Percentiles rank a stretch among this genome's conserved stretches.
Evolutionary conservation across 177 flowering plant species (phyloP).

Genomic region (Tripterygium wilfordii): DNA sequence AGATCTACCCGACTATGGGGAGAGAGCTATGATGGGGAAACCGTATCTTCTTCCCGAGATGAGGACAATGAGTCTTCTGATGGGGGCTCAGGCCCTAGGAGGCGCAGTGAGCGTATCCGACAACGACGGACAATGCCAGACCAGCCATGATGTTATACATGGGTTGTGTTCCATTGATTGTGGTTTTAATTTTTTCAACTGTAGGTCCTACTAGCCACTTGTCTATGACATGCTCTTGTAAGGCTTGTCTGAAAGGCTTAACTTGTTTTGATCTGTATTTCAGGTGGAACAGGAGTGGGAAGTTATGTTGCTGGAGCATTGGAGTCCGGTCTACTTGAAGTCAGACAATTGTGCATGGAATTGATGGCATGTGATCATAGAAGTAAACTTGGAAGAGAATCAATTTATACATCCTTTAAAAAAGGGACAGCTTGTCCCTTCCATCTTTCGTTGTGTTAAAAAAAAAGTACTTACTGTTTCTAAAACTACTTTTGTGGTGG

Average conservation of each 20-base stretch:
- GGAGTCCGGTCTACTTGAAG: neutral
- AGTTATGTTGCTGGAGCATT: neutral
- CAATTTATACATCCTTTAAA: too few relatives aligned
- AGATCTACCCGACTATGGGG: constrained; percentile 56
- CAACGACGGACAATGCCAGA: constrained; percentile 39
- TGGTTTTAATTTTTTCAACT: neutral
- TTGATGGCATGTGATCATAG: constrained; percentile 4
- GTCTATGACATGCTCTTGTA: too few relatives aligned
- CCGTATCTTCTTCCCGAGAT: constrained; percentile 32
- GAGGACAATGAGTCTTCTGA: constrained; percentile 45
- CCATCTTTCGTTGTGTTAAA: too few relatives aligned
- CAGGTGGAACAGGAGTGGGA: constrained; percentile 11
- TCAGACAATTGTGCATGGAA: constrained; percentile 1
- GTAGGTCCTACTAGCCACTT: too few relatives aligned
- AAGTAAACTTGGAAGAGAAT: too few relatives aligned
- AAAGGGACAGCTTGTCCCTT: too few relatives aligned
- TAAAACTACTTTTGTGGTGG: too few relatives aligned
- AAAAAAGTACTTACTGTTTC: too few relatives aligned
- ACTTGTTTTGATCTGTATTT: too few relatives aligned
- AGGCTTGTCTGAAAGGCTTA: too few relatives aligned
- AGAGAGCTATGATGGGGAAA: constrained; percentile 48
- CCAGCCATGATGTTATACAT: constrained; percentile 12
- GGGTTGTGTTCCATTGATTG: neutral
- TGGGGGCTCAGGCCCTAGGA: constrained; percentile 28
- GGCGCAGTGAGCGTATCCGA: constrained; percentile 23